Evolutionary conservation across 345 rosid genomes (phyloP).

Genomic region (Hypericum androsaemum): DNA sequence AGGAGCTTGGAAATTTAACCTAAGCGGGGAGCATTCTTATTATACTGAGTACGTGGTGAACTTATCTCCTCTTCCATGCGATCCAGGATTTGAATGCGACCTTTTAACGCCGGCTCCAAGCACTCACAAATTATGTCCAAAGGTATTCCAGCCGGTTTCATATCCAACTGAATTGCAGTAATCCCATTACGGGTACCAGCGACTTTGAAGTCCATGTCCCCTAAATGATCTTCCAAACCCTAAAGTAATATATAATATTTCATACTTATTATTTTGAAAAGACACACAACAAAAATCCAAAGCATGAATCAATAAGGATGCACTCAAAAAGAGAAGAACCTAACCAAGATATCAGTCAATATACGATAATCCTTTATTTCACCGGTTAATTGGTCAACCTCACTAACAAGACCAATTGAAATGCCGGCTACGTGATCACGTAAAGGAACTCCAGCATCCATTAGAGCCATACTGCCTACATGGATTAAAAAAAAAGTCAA

Average conservation of each 20-base stretch:
- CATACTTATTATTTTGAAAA: background rate
- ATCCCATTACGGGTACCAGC: conserved; percentile 89
- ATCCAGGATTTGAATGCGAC: conserved; percentile 85
- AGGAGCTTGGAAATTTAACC: conserved; percentile 31
- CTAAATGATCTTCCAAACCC: conserved; percentile 98
- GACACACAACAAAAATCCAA: conserved; percentile 5
- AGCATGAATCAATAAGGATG: background rate
- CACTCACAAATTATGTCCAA: conserved; percentile 81
- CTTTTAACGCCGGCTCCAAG: conserved; percentile 72
- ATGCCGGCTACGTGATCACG: conserved; percentile 93
- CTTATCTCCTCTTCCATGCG: conserved; percentile 74
- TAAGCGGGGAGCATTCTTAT: conserved; percentile 50
- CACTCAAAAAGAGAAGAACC: conserved; percentile 18
- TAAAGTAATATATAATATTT: conserved; percentile 14
- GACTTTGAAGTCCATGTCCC: conserved; percentile 98
- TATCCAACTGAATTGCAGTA: conserved; percentile 90
- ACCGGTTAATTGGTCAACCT: conserved; percentile 62
- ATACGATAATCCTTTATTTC: conserved; percentile 72
- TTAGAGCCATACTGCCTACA: conserved; percentile 93
- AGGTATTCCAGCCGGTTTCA: conserved; percentile 98
- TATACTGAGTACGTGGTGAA: conserved; percentile 54
- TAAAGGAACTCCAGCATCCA: conserved; percentile 93
- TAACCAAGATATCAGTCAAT: conserved; percentile 86
- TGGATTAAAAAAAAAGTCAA: conserved; percentile 9
- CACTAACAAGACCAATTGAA: conserved; percentile 89